Conservation (phyloP, 805 yeast genomes). For the Myxozyma udenii region DNA sequence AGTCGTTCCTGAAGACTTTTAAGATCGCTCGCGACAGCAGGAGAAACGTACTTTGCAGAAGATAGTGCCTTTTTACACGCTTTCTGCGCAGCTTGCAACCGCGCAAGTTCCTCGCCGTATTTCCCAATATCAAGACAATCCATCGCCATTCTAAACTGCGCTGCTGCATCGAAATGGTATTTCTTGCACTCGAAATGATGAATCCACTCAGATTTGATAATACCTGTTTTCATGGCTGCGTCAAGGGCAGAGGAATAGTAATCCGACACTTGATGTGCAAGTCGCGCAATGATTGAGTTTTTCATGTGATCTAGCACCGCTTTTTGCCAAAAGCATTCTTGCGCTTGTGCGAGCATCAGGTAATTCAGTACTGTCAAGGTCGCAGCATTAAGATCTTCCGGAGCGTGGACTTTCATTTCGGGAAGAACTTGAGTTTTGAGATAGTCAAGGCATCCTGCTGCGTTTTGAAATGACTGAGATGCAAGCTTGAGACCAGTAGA, state of each 20-base stretch:
- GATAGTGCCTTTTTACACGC: slow-evolving; percentile 42
- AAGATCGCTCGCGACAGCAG: slow-evolving; percentile 51
- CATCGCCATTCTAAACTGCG: slow-evolving; percentile 60
- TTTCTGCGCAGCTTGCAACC: slow-evolving; percentile 46
- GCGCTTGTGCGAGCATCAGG: slow-evolving; percentile 78
- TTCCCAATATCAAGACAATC: slow-evolving; percentile 48
- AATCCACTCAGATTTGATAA: slow-evolving; percentile 62
- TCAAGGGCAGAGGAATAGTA: slow-evolving; percentile 51
- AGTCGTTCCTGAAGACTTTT: slow-evolving; percentile 50
- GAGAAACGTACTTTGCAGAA: slow-evolving; percentile 44
- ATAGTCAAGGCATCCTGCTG: slow-evolving; percentile 64
- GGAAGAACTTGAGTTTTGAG: slow-evolving; percentile 35
- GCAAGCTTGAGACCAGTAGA: slow-evolving; percentile 60
- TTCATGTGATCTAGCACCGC: slow-evolving; percentile 53
- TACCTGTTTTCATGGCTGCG: slow-evolving; percentile 47
- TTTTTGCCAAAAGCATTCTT: slow-evolving; percentile 79
- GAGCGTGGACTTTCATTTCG: slow-evolving; percentile 33
- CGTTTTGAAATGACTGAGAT: slow-evolving; percentile 61
- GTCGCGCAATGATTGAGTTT: slow-evolving; percentile 58
- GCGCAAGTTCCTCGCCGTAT: slow-evolving; percentile 71
- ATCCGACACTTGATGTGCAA: slow-evolving; percentile 61
- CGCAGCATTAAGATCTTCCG: slow-evolving; percentile 50
- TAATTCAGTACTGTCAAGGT: slow-evolving; percentile 51
- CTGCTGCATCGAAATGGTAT: slow-evolving; percentile 67
- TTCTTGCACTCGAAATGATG: slow-evolving; percentile 58